Percentiles rank a stretch among this genome's conserved stretches.
Evolutionary conservation across 2,329 filamentous ascomycete genomes (phyloP).

Genomic region (Pestalotiopsis sp.): DNA sequence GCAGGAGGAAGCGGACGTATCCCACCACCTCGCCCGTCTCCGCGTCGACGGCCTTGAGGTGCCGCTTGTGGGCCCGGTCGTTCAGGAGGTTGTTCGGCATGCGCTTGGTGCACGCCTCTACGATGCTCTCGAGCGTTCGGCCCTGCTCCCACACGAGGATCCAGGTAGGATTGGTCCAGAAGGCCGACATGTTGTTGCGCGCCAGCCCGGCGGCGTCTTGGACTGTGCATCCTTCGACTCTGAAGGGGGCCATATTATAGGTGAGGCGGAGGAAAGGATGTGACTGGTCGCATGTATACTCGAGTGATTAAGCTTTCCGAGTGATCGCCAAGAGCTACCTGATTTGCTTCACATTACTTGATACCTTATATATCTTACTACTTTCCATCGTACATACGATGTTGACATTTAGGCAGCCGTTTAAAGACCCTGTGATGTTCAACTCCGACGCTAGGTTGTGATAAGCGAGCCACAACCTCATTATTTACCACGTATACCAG

Average conservation of each 20-base stretch:
- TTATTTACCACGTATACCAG: too few species aligned
- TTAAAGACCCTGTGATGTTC: not conserved
- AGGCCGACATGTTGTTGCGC: conserved; percentile 24
- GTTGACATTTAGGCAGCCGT: not conserved
- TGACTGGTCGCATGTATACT: not conserved
- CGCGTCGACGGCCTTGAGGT: conserved; percentile 24
- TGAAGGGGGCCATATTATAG: conserved; percentile 9
- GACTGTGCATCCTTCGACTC: conserved; percentile 19
- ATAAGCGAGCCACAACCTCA: too few species aligned
- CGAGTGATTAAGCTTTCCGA: not conserved
- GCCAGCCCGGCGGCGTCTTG: conserved; percentile 19
- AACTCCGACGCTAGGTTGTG: not conserved
- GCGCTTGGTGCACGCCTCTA: conserved; percentile 17
- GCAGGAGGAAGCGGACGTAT: conserved; percentile 26
- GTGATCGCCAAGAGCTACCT: not conserved
- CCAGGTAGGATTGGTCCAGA: conserved; percentile 24
- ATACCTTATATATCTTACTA: not conserved
- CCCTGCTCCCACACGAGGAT: conserved; percentile 17
- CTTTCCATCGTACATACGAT: not conserved
- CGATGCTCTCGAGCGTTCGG: conserved; percentile 18
- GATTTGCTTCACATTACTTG: not conserved
- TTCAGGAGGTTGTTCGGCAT: conserved; percentile 21
- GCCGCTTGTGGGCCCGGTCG: conserved; percentile 20
- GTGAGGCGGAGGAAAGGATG: not conserved
- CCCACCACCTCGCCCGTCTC: conserved; percentile 25